Evolutionary conservation across 768 basidiomycete species (phyloP), one percentile per base, ranked within the genome.

Genomic region (Tricholoma sp.): DNA sequence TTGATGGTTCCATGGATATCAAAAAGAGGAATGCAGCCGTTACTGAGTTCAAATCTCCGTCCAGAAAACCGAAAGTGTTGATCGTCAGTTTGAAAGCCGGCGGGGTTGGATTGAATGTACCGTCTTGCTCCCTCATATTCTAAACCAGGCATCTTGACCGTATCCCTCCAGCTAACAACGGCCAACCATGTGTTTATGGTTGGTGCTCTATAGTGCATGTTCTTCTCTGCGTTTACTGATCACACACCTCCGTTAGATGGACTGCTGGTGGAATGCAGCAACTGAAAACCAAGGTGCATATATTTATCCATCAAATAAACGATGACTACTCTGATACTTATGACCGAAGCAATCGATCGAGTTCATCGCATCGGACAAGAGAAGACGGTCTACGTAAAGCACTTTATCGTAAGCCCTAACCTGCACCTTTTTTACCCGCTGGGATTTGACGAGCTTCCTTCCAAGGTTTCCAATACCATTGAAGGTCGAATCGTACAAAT

Each of bases 1-100:
- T 98, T 64, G 96, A 98, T 67, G 96, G 96, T 1, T 84, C 91
- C 0, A 93, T 98, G 91, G 86, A 86, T 63, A 78, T 96, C 60
- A 89, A 88, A 72, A 88, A 88, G 67, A 81, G 92, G 55, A 83
- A 80, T 37, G 79, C 80, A 8, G 88, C 91, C 2, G 78, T 98
- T 37, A 76, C 83, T 43, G 85, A 85, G 59, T 98, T 98, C 76
- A 89, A 84, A 63, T 72, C 79, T 18, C 73, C 82, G 2, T 86
- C 84, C 5, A 76, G 81, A 56, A 84, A 80, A 61, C 87, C 92
- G 0, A 89, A 92, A 68, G 77, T 95, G 9, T 68, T 93, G 22
- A 80, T 91, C 46, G 74, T 93, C 47, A 90, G 88, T 66, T 69
- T 94, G 69, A 94, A 91, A 69, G 95, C 95, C 4, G 95, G 94